A percentile compares a stretch with the other conserved stretches of the same genome.
These are phyloP conservation scores for Mortierella sp. DNA, from an alignment of 371 early-diverging fungal genomes.

Conservation along the genomic window DNA sequence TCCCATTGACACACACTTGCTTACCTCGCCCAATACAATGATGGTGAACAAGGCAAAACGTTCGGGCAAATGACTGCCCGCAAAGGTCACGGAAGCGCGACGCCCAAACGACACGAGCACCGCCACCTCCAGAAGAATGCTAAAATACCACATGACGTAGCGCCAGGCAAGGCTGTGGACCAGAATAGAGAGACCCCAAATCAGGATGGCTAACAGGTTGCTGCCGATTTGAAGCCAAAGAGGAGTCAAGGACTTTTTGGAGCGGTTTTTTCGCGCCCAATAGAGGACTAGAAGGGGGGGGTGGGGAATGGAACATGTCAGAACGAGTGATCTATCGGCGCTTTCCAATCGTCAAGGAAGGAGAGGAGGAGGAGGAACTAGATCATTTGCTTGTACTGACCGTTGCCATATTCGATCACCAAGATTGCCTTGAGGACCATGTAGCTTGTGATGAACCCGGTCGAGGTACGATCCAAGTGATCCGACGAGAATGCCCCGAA, in stretches of 20 bases:
- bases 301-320: too few species aligned
- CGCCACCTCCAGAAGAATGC: constrained; percentile 59
- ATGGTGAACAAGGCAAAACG: constrained; percentile 67
- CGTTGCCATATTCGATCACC: constrained; percentile 65
- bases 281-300: constrained; percentile 55
- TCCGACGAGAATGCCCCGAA: constrained; percentile 47
- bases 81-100: constrained; percentile 62
- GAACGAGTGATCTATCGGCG: too few species aligned
- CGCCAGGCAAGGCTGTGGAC: constrained; percentile 55
- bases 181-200: constrained; percentile 62
- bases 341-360: too few species aligned
- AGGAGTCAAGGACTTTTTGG: constrained; percentile 36
- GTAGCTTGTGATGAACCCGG: constrained; percentile 60
- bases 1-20: too few species aligned
- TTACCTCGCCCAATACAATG: constrained; percentile 60
- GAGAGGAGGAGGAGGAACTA: too few species aligned
- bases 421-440: constrained; percentile 58
- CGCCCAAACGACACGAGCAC: constrained; percentile 58
- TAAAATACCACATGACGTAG: constrained; percentile 61
- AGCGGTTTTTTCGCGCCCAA: constrained; percentile 56
- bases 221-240: constrained; percentile 38
- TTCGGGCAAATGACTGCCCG: constrained; percentile 67
- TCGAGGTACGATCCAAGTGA: constrained; percentile 57
- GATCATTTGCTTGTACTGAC: too few species aligned
- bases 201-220: constrained; percentile 57